These are phyloP conservation scores for Suillus occidentalis DNA, from an alignment of 768 basidiomycete species.

Conservation along the genomic window DNA sequence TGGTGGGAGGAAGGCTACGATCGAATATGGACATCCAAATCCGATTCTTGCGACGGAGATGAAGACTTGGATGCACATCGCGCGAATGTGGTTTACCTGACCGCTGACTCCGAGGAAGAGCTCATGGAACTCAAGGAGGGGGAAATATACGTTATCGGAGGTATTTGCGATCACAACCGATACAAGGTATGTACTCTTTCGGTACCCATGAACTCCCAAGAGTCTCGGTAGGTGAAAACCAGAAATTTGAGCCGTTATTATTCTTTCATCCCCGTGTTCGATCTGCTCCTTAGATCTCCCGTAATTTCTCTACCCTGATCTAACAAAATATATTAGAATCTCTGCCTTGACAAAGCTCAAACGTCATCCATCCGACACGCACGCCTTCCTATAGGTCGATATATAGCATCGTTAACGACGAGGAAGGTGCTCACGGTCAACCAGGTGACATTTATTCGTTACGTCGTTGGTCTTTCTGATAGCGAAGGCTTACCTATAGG, in stretches of 20 bases:
- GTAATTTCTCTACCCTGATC: constrained; percentile 14
- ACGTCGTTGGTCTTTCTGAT: constrained; percentile 6
- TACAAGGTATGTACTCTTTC: constrained; percentile 66
- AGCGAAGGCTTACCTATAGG: constrained; percentile 32
- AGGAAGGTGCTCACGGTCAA: constrained; percentile 98
- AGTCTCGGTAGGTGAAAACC: background rate
- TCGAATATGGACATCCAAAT: constrained; percentile 52
- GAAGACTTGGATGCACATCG: constrained; percentile 29
- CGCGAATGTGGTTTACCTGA: constrained; percentile 80
- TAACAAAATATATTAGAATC: constrained; percentile 51
- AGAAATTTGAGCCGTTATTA: background rate
- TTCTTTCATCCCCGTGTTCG: background rate
- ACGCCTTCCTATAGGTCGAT: constrained; percentile 92
- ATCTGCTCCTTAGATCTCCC: constrained; percentile 3
- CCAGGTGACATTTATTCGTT: constrained; percentile 48
- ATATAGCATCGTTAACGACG: constrained; percentile 78
- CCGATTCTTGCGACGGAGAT: constrained; percentile 2
- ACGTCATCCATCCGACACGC: constrained; percentile 77
- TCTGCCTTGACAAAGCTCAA: constrained; percentile 86
- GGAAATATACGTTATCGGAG: constrained; percentile 93
- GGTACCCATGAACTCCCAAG: constrained; percentile 8
- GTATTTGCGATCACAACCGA: constrained; percentile 93
- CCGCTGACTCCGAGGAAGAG: constrained; percentile 90
- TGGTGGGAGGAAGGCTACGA: constrained; percentile 85
- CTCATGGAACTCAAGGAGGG: constrained; percentile 78